Evolutionary conservation across 257 asterid genomes (phyloP).

Genomic region (Petrea volubilis): DNA sequence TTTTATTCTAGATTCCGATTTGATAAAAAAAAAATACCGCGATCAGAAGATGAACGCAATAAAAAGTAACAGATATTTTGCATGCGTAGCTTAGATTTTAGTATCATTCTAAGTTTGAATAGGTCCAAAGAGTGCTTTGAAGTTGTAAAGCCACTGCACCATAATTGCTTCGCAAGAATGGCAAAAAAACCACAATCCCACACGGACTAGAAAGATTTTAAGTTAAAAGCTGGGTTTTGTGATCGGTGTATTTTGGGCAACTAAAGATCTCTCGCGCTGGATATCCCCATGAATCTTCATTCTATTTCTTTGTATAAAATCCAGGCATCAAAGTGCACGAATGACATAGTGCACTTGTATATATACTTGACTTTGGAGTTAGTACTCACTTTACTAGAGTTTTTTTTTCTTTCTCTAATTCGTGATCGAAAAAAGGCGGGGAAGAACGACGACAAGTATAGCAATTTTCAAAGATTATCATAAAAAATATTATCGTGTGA

Average conservation of each 20-base stretch:
- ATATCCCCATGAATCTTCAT: slow-evolving; percentile 5
- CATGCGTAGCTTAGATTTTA: too few relatives aligned
- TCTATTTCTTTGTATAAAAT: slow-evolving; percentile 4
- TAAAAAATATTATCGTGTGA: too few relatives aligned
- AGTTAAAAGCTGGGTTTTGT: not conserved
- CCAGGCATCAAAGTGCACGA: slow-evolving; percentile 1
- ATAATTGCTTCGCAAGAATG: slow-evolving; percentile 3
- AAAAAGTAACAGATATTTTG: slow-evolving; percentile 10
- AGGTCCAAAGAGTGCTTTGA: slow-evolving; percentile 3
- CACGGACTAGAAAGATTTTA: not conserved
- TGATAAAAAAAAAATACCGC: not conserved
- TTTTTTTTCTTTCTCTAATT: not conserved
- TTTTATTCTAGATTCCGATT: not conserved
- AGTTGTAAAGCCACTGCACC: not conserved
- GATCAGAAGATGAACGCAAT: not conserved
- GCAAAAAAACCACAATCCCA: slow-evolving; percentile 8
- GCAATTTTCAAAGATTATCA: too few relatives aligned
- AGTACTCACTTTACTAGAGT: not conserved
- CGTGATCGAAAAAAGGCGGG: not conserved
- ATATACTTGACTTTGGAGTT: slow-evolving; percentile 13
- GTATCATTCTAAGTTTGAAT: slow-evolving; percentile 14
- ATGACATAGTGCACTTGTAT: not conserved
- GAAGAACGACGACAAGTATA: too few relatives aligned
- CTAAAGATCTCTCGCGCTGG: not conserved
- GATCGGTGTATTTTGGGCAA: slow-evolving; percentile 23